Evolutionary conservation across 805 yeast species (phyloP).

Genomic region (Cyberlindnera lachancei): DNA sequence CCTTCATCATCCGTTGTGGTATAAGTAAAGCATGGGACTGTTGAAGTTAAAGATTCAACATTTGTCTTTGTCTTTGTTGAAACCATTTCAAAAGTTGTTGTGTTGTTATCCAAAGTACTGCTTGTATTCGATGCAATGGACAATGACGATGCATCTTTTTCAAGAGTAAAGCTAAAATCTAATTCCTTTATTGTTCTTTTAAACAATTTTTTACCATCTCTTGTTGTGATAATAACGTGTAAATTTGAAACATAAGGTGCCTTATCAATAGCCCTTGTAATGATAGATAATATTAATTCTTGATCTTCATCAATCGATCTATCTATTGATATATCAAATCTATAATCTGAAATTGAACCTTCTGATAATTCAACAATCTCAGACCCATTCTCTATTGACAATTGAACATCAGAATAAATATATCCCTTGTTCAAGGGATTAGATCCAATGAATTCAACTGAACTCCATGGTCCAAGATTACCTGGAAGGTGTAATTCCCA

Average conservation of each 20-base stretch:
- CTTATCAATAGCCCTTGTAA: conserved; percentile 11
- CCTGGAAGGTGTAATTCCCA: conserved; percentile 20
- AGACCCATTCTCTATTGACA: conserved; percentile 10
- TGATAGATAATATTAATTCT: conserved; percentile 9
- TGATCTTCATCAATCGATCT: conserved; percentile 5
- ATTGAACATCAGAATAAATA: conserved; percentile 11
- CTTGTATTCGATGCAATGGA: background rate
- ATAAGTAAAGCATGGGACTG: background rate
- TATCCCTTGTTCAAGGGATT: conserved; percentile 15
- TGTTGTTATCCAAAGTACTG: background rate
- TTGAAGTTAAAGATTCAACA: background rate
- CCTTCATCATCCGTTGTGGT: background rate
- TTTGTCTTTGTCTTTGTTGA: background rate
- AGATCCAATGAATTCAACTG: conserved; percentile 14
- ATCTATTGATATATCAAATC: conserved; percentile 9
- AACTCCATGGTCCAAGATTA: conserved; percentile 15
- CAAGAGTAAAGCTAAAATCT: background rate
- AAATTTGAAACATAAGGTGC: conserved; percentile 17
- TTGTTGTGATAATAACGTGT: conserved; percentile 11
- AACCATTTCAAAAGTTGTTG: background rate
- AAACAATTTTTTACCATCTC: conserved; percentile 13
- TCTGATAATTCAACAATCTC: conserved; percentile 5
- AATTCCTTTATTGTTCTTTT: conserved; percentile 10
- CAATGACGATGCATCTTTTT: background rate
- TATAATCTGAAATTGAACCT: conserved; percentile 7